Evolutionary conservation across 208 protist species (phyloP), one percentile per base, ranked within the genome.

Genomic region (Willaertia magna): DNA sequence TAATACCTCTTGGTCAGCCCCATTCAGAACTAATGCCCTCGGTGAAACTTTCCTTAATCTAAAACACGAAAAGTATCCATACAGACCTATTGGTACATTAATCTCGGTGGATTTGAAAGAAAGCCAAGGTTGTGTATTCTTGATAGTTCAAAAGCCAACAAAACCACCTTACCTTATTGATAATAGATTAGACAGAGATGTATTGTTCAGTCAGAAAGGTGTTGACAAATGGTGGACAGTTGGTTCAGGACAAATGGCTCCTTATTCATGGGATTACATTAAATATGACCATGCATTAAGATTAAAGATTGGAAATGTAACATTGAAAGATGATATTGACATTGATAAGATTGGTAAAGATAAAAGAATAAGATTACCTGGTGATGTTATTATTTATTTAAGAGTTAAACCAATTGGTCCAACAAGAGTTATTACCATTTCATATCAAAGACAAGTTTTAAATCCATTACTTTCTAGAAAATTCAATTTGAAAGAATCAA

Each of bases 141-240:
- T 81, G 1, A 52, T 51, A 6, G 44, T 81, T 3, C 14, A 52
- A 14, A 39, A 22, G 16, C 76, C 76, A n/a, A 22, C 7, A 11
- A 51, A 81, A 39, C 76, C 76, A 51, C 76, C 76, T 11, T 81
- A 81, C 26, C 16, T 81, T 3, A 81, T 81, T 39, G 76, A 81
- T 16, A 81, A 81, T 81, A 4, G 52, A 81, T 9, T 52, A 4
- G 44, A 47, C 6, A 4, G 18, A 26, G 46, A 81, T 39, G 46
- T 81, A 0, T 18, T 39, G 26, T 43, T 81, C 52, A 1, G 11
- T 18, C 40, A 47, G 52, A 79, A 26, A 14, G 39, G 39, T 20
- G 74, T 79, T 42, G 20, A 42, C 1, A 42, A 42, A 44, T 59
- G 51, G 51, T 59, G 51, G 51, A 59, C 51, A 20, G 51, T 59